Conservation (phyloP, 2,329 filamentous ascomycete species). For the Juglanconis juglandina region DNA sequence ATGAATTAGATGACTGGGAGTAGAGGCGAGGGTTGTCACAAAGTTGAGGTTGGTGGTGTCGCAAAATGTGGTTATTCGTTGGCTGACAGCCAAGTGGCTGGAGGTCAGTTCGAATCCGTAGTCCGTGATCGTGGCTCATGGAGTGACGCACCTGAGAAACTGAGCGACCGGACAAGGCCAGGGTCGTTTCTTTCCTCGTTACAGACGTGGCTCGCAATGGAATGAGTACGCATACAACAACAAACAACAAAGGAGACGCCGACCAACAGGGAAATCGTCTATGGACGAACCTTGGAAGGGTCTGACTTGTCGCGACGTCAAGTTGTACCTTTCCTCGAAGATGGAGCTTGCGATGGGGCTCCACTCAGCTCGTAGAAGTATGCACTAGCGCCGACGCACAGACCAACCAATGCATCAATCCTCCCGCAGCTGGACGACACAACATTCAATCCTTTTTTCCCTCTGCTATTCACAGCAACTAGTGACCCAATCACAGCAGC, state of each 20-base stretch:
- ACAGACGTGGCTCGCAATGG: background rate
- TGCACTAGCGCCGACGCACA: background rate
- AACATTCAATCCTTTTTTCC: no score
- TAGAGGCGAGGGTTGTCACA: conserved; percentile 5
- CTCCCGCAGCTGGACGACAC: no score
- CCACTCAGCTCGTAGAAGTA: background rate
- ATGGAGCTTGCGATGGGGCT: conserved; percentile 1
- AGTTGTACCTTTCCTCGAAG: background rate
- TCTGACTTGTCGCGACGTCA: conserved; percentile 3
- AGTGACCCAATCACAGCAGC: no score
- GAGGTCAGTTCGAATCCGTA: background rate
- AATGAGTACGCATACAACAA: background rate
- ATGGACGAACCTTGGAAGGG: background rate
- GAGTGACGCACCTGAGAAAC: background rate
- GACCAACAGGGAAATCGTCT: background rate
- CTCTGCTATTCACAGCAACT: no score
- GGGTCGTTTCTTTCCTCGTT: background rate
- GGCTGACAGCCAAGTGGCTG: background rate
- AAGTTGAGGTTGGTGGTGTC: background rate
- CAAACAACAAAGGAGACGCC: background rate
- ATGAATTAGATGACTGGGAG: conserved; percentile 8
- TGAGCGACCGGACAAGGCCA: background rate
- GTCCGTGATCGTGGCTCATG: background rate
- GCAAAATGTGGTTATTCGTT: background rate
- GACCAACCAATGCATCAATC: background rate